A percentile compares a stretch with the other conserved stretches of the same genome.
Conservation (phyloP, 306 rosid genomes). For the Crataegus laevigata region DNA sequence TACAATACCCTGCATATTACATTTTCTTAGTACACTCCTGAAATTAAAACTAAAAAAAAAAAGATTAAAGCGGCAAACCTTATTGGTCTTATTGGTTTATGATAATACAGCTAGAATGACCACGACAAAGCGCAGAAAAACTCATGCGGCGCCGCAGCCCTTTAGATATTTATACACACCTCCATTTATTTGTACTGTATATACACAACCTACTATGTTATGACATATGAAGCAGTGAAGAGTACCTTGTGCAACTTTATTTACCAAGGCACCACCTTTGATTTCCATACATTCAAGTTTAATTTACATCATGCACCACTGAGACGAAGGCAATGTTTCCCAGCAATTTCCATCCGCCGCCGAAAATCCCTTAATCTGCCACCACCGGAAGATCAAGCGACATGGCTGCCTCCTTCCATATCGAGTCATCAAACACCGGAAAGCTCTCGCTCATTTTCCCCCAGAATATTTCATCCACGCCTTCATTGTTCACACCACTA, state of each 20-base stretch:
- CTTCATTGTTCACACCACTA: too few species aligned
- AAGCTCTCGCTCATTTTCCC: too few species aligned
- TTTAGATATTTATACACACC: background rate
- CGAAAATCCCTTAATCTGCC: too few species aligned
- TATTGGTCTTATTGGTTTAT: background rate
- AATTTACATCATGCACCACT: conserved; percentile 48
- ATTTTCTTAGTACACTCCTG: too few species aligned
- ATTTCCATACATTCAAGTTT: background rate
- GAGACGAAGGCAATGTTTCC: conserved; percentile 38
- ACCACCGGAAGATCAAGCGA: too few species aligned
- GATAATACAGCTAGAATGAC: background rate
- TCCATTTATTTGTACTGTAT: background rate
- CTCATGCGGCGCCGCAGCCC: background rate
- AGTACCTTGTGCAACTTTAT: background rate
- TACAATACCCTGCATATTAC: too few species aligned
- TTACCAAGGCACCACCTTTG: background rate
- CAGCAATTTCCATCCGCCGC: too few species aligned
- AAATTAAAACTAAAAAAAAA: too few species aligned
- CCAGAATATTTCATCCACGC: too few species aligned
- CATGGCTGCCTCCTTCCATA: too few species aligned
- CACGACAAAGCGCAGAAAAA: background rate
- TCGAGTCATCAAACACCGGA: too few species aligned
- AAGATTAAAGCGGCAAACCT: too few species aligned
- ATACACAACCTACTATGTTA: background rate
- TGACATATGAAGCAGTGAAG: background rate